Evolutionary conservation across 2,329 filamentous ascomycete genomes (phyloP).

Genomic region (Sporothrix curviconia): DNA sequence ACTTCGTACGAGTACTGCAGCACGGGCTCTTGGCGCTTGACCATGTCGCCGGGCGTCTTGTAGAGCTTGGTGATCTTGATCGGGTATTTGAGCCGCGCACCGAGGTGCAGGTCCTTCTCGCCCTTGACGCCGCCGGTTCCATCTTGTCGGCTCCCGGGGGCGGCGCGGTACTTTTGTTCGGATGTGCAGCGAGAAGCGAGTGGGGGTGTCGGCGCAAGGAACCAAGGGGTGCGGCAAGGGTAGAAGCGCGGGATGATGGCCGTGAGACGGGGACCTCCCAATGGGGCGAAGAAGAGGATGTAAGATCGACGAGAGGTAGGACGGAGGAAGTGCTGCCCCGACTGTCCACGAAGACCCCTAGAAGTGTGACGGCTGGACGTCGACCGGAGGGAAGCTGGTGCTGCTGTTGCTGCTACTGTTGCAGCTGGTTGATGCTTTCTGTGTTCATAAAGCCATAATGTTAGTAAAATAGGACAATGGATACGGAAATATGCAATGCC

Average conservation of each 20-base stretch:
- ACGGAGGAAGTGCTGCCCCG: background rate
- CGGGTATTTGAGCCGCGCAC: conserved; percentile 73
- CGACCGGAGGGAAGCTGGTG: too few species aligned
- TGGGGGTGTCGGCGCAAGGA: conserved; percentile 12
- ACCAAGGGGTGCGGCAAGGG: conserved; percentile 10
- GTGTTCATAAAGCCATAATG: conserved; percentile 11
- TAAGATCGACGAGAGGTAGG: background rate
- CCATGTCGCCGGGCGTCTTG: conserved; percentile 65
- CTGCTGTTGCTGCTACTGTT: background rate
- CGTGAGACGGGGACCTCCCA: conserved; percentile 6
- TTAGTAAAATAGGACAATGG: conserved; percentile 8
- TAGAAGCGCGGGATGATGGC: conserved; percentile 14
- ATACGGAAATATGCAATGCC: background rate
- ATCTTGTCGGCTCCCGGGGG: conserved; percentile 10
- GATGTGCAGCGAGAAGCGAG: conserved; percentile 13
- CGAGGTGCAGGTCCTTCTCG: conserved; percentile 39
- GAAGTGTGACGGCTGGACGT: too few species aligned
- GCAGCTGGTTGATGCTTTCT: too few species aligned
- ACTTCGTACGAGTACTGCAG: conserved; percentile 85
- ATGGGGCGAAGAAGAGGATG: background rate
- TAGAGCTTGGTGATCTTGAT: conserved; percentile 85
- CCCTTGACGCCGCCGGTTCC: conserved; percentile 20
- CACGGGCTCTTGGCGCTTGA: conserved; percentile 70
- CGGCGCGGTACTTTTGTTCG: conserved; percentile 17
- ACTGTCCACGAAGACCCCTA: background rate